Conservation (phyloP, 257 asterid genomes). For the Nicotiana obtusifolia region DNA sequence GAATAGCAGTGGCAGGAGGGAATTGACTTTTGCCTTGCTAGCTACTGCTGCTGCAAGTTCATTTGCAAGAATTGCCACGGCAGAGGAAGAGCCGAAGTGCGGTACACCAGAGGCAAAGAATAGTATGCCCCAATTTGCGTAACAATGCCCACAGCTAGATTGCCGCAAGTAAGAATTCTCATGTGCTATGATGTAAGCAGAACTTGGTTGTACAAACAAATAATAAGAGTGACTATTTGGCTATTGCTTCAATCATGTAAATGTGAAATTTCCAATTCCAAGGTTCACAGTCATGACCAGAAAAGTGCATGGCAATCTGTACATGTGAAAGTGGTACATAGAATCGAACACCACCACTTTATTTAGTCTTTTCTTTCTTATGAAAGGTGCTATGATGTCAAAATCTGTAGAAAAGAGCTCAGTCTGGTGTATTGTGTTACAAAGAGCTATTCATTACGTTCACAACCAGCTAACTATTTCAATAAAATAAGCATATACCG, state of each 20-base stretch:
- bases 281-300: neutral
- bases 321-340: neutral
- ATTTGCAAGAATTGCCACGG: slow-evolving; percentile 44
- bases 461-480: neutral
- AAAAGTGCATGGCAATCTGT: neutral
- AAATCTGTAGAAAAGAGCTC: neutral
- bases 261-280: neutral
- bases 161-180: slow-evolving; percentile 36
- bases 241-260: neutral
- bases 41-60: slow-evolving; percentile 45
- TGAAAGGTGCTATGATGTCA: neutral
- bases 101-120: slow-evolving; percentile 53
- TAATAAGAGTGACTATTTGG: neutral
- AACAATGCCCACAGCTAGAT: slow-evolving; percentile 63
- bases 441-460: neutral
- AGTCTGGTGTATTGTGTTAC: neutral
- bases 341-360: neutral
- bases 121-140: slow-evolving; percentile 69
- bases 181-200: neutral
- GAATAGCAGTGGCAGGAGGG: slow-evolving; percentile 49
- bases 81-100: slow-evolving; percentile 51
- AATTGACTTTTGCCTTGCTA: slow-evolving; percentile 47
- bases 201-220: neutral
- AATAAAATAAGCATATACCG: neutral
- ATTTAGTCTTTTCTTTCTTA: neutral